Base-by-base conservation (phyloP, 2,329 filamentous ascomycete species). In the Berkeleyomyces rouxiae region DNA sequence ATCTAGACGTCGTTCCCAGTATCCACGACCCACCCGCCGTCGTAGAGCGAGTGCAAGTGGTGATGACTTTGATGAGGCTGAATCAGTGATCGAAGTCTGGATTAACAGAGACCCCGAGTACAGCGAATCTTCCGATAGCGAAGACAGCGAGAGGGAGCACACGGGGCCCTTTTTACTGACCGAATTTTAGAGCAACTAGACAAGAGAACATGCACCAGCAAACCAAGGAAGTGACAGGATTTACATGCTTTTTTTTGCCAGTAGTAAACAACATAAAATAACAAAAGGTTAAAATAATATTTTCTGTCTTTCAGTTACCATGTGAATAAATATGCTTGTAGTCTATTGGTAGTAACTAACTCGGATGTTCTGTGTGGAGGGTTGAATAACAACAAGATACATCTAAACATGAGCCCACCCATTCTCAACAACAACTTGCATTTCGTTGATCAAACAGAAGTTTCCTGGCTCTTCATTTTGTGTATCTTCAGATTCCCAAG, bases 371-470 rank as follows among this genome's bases (percentile, higher is more conserved):
- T 11, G 11, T 47, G 23, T 7, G 44, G 23, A 23, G 10, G 23
- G 11, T 23, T 7, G n/a, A 6, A 23, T 13, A 47, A 47, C 44
- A 9, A 40, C 47, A 53, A 31, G 23, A 10, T 33, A 36, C 16
- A 33, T 43, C 57, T 66, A 81, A 64, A 80, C 74, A 74, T 84
- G 81, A 63, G 77, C 77, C 82, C 81, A 84, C 2, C 81, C 81
- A 68, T 79, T 81, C 65, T 75, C 72, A 46, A 74, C 76, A 63
- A 84, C 70, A 31, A 84, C 78, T 68, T 84, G 81, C 77, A 82
- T 82, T 72, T 84, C 81, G 67, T 83, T 79, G 57, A 84, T 78
- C 67, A 83, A 68, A 67, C 81, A 84, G 64, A 77, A 75, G 57
- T 71, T 70, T 6, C 80, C 80, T 3, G 71, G 71, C 69, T 81